Evolutionary conservation across 805 yeast species (phyloP).

Genomic region (Kodamaea jinghongensis): DNA sequence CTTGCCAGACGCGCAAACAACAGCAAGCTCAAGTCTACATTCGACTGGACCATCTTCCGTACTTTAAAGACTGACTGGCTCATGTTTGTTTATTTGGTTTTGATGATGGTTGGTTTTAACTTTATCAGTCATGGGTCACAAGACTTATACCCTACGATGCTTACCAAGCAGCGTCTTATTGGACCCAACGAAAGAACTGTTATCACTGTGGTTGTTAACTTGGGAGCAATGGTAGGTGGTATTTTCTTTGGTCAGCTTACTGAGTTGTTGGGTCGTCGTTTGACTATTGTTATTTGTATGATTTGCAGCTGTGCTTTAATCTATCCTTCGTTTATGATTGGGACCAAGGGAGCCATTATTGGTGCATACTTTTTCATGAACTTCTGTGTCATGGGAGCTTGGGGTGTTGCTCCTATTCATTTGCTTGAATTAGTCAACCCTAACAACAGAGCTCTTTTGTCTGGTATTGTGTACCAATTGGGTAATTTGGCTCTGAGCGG

Average conservation of each 20-base stretch:
- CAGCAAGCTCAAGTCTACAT: not conserved
- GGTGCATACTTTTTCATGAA: conserved; percentile 65
- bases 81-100: conserved; percentile 27
- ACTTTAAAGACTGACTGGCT: conserved; percentile 25
- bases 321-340: conserved; percentile 42
- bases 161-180: conserved; percentile 50
- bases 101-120: conserved; percentile 64
- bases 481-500: conserved; percentile 76
- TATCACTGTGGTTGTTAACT: conserved; percentile 58
- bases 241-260: conserved; percentile 56
- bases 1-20: too few species aligned
- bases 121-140: conserved; percentile 74
- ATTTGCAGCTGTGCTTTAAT: conserved; percentile 52
- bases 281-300: conserved; percentile 40
- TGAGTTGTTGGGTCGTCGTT: conserved; percentile 57
- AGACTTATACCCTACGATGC: conserved; percentile 65
- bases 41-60: too few species aligned
- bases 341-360: conserved; percentile 27
- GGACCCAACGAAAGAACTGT: conserved; percentile 50
- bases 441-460: conserved; percentile 54
- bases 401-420: conserved; percentile 73
- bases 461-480: conserved; percentile 63
- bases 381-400: conserved; percentile 65
- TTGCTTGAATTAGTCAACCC: conserved; percentile 58
- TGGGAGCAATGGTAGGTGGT: conserved; percentile 71